Conservation (phyloP, 2,329 filamentous ascomycete genomes). For the Scedosporium dehoogii region DNA sequence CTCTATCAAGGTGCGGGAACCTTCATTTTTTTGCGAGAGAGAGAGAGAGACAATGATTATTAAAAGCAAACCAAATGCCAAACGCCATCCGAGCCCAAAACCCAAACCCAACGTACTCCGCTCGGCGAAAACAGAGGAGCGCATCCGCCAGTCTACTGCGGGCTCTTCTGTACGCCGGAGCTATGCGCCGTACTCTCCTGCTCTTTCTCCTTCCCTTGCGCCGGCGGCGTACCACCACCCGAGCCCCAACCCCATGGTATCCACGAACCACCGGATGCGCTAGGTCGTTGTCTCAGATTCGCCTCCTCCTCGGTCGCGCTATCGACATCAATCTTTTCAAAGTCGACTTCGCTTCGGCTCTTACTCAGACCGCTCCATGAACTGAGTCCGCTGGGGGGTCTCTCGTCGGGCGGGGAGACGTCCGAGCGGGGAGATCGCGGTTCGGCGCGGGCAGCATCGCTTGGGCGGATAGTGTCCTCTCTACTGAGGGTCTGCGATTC, state of each 20-base stretch:
- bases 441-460: slow-evolving; percentile 13
- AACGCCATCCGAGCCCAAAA: not conserved
- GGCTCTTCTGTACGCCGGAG: slow-evolving; percentile 26
- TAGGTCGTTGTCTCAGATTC: slow-evolving; percentile 20
- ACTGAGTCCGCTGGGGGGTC: slow-evolving; percentile 38
- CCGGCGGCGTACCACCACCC: slow-evolving; percentile 7
- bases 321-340: slow-evolving; percentile 78
- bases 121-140: no score
- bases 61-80: not conserved
- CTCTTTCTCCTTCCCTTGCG: slow-evolving; percentile 8
- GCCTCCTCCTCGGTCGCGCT: slow-evolving; percentile 48
- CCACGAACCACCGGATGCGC: slow-evolving; percentile 30
- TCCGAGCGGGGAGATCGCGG: slow-evolving; percentile 5
- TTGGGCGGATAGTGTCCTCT: slow-evolving; percentile 20
- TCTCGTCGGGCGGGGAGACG: slow-evolving; percentile 14
- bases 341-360: slow-evolving; percentile 78
- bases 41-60: not conserved
- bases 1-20: not conserved
- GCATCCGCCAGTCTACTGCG: not conserved
- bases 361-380: slow-evolving; percentile 55
- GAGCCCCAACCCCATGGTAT: slow-evolving; percentile 37
- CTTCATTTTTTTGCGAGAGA: not conserved
- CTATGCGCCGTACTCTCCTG: slow-evolving; percentile 19
- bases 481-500: slow-evolving; percentile 57
- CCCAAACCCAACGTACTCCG: no score